Base-by-base conservation (phyloP, 352 stramenopile species). In the Pilasporangium apinafurcum region DNA sequence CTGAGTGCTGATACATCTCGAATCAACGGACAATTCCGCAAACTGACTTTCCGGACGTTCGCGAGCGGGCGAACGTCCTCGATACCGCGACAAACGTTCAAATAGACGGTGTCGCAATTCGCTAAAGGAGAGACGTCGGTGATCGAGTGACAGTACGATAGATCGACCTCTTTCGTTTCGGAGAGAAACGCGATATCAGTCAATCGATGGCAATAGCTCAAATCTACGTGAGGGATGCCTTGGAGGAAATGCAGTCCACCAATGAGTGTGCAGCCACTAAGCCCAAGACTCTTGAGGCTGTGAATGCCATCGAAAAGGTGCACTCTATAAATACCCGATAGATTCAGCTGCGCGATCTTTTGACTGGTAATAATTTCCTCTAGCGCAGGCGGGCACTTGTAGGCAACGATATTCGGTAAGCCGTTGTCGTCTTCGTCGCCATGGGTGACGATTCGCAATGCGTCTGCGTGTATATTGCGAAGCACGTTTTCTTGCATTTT, bases 101-200 rank as follows among this genome's bases (percentile, higher is more conserved):
- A 57, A 33, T 78, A 63, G 32, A 89, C 72, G 0, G 60, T 59
- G 5, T 65, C 49, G 39, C 63, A 81, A 20, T 67, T 44, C 13
- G 57, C 49, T 2, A 86, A 60, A 17, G 77, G 57, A 22, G 47
- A 25, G 21, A 89, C 54, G 38, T 85, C 56, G 1, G 50, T 53
- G 21, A 89, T 51, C 12, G 31, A 53, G 55, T 88, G 76, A 46
- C 76, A 88, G 48, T 88, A 88, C 13, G 69, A 84, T 14, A 88
- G 54, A 32, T 86, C 69, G 7, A 86, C 69, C 28, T 59, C 53
- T 37, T 61, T 44, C 8, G 67, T 59, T 6, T 47, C 22, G 14
- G 40, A 34, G 10, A 88, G 53, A 44, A 69, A 83, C 18, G 50
- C 52, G 4, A 86, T 36, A 51, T 83, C 62, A 10, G 51, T 45